phyloP scores from a whole-genome alignment of 108 stramenopile species.

The Skeletonema grethae region DNA sequence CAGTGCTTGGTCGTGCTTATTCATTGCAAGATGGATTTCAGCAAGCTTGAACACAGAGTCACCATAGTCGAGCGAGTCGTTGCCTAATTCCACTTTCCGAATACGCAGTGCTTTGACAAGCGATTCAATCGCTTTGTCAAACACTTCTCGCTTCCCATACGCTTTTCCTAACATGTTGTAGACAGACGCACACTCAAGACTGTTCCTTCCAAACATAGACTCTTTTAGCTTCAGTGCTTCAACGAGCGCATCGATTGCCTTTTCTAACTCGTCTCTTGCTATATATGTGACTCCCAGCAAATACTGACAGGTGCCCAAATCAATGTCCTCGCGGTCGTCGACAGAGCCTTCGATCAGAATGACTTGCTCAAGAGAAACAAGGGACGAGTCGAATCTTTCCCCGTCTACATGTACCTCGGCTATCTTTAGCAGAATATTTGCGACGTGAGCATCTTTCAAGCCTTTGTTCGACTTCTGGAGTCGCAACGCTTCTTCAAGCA shows the following conservation, averaged over 20 bases:
- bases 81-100: constrained; percentile 52
- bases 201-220: constrained; percentile 27
- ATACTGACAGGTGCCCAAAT: constrained; percentile 30
- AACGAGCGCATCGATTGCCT: constrained; percentile 27
- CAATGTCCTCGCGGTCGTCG: constrained; percentile 14
- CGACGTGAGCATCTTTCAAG: constrained; percentile 28
- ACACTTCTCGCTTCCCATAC: constrained; percentile 33
- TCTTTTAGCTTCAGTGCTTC: constrained; percentile 25
- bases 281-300: constrained; percentile 43
- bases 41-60: constrained; percentile 40
- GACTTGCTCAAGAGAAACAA: constrained; percentile 49
- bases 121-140: constrained; percentile 51
- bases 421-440: constrained; percentile 38
- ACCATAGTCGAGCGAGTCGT: constrained; percentile 47
- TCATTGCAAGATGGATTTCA: constrained; percentile 35
- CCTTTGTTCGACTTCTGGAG: constrained; percentile 37
- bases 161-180: constrained; percentile 45
- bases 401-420: constrained; percentile 26
- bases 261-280: constrained; percentile 33
- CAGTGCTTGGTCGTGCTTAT: constrained; percentile 36
- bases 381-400: constrained; percentile 34
- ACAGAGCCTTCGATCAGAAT: constrained; percentile 33
- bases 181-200: constrained; percentile 46
- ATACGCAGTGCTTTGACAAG: constrained; percentile 53
- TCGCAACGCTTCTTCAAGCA: constrained; percentile 42